These are phyloP conservation scores for Pseudopediastrum boryanum DNA, from an alignment of 139 green algal species.

Conservation along the genomic window DNA sequence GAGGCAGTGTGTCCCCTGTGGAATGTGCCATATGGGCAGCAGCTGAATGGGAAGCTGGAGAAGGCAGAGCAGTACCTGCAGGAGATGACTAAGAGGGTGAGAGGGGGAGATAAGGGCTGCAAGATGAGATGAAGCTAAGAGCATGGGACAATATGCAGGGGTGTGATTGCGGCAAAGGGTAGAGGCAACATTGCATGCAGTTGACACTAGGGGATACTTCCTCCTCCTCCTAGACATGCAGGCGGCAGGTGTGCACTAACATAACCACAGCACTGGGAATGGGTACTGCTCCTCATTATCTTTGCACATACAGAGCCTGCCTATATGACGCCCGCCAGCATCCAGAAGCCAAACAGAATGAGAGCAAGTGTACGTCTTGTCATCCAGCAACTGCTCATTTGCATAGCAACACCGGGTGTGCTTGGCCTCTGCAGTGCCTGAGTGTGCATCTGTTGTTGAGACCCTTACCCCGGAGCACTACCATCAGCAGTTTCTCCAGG, in stretches of 20 bases:
- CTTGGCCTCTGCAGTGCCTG: too few species aligned
- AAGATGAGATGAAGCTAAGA: neutral
- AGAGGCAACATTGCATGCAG: neutral
- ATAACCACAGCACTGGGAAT: neutral
- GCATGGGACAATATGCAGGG: neutral
- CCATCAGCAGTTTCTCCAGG: too few species aligned
- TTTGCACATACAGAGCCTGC: too few species aligned
- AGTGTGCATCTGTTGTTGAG: too few species aligned
- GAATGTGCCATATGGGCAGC: conserved; percentile 47
- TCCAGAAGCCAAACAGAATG: too few species aligned
- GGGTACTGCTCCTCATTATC: too few species aligned
- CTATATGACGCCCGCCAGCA: too few species aligned
- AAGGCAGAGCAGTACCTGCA: conserved; percentile 32
- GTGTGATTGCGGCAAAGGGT: neutral
- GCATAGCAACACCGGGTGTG: too few species aligned
- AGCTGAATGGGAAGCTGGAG: conserved; percentile 48
- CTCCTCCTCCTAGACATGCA: neutral
- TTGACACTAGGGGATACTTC: neutral
- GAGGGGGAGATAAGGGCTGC: neutral
- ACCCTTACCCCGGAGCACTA: too few species aligned
- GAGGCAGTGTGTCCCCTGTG: conserved; percentile 50
- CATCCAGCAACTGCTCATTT: too few species aligned
- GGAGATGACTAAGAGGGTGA: conserved; percentile 34
- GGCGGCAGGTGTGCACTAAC: neutral
- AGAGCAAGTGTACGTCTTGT: too few species aligned